phyloP scores from a whole-genome alignment of 2,329 filamentous ascomycete genomes.

The Hymenoscyphus repandus region DNA sequence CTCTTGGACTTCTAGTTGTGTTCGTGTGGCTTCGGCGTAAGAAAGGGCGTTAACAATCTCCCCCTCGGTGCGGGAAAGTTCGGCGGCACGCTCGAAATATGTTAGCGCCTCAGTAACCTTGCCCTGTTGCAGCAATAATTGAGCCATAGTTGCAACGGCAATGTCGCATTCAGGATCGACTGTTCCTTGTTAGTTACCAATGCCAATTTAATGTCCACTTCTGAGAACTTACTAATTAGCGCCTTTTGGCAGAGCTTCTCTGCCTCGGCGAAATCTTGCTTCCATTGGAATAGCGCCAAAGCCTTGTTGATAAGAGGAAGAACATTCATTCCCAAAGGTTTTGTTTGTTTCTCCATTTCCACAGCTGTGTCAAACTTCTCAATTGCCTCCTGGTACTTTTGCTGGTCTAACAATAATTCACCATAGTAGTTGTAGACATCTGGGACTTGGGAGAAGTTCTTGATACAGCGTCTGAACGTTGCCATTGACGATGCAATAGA shows the following conservation, averaged over 20 bases:
- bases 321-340: constrained; percentile 95
- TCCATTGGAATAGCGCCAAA: constrained; percentile 95
- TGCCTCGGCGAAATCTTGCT: constrained; percentile 90
- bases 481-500: constrained; percentile 97
- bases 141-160: constrained; percentile 96
- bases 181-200: constrained; percentile 34
- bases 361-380: constrained; percentile 99
- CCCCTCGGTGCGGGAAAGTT: constrained; percentile 87
- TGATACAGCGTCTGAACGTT: constrained; percentile 93
- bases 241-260: constrained; percentile 97
- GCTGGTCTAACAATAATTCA: constrained; percentile 92
- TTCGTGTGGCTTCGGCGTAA: constrained; percentile 94
- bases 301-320: constrained; percentile 98
- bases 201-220: neutral
- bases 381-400: constrained; percentile 90
- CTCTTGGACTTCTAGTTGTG: constrained; percentile 87
- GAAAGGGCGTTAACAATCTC: constrained; percentile 96
- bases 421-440: constrained; percentile 99
- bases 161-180: constrained; percentile 99
- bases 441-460: constrained; percentile 94
- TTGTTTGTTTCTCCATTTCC: constrained; percentile 93
- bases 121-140: constrained; percentile 93
- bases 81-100: constrained; percentile 95
- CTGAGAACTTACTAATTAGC: constrained; percentile 73
- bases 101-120: constrained; percentile 92